These are phyloP conservation scores for Chaetothyriales sp. DNA, from an alignment of 2,329 filamentous ascomycete species.

Conservation along the genomic window DNA sequence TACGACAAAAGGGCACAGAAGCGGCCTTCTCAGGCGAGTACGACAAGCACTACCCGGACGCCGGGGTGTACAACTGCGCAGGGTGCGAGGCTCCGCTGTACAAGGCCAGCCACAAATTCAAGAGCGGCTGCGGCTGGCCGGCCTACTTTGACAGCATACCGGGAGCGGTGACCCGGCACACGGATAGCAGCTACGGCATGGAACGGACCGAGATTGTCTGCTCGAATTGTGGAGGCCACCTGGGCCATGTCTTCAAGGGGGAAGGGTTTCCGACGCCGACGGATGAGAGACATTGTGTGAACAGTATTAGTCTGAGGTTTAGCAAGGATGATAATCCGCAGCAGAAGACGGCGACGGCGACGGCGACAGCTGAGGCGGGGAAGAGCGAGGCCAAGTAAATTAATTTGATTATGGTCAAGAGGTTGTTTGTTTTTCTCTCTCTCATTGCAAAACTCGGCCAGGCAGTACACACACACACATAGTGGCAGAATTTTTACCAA, in stretches of 20 bases:
- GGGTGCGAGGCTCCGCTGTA: constrained; percentile 80
- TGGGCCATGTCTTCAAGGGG: constrained; percentile 85
- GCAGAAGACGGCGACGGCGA: no score
- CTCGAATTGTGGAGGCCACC: constrained; percentile 79
- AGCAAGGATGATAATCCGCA: constrained; percentile 42
- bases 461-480: no score
- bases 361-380: constrained; percentile 1
- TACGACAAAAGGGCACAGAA: constrained; percentile 87
- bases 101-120: constrained; percentile 88
- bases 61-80: constrained; percentile 74
- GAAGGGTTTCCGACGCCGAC: constrained; percentile 74
- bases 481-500: no score
- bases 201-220: constrained; percentile 83
- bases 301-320: constrained; percentile 81
- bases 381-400: constrained; percentile 12
- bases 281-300: constrained; percentile 94
- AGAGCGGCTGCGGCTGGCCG: constrained; percentile 91
- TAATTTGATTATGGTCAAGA: not conserved
- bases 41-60: constrained; percentile 64
- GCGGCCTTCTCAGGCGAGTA: constrained; percentile 63
- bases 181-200: constrained; percentile 68
- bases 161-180: constrained; percentile 69
- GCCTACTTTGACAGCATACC: constrained; percentile 94
- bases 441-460: no score
- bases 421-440: no score